Base-by-base conservation (phyloP, 2,329 filamentous ascomycete genomes). In the Plenodomus lindquistii region DNA sequence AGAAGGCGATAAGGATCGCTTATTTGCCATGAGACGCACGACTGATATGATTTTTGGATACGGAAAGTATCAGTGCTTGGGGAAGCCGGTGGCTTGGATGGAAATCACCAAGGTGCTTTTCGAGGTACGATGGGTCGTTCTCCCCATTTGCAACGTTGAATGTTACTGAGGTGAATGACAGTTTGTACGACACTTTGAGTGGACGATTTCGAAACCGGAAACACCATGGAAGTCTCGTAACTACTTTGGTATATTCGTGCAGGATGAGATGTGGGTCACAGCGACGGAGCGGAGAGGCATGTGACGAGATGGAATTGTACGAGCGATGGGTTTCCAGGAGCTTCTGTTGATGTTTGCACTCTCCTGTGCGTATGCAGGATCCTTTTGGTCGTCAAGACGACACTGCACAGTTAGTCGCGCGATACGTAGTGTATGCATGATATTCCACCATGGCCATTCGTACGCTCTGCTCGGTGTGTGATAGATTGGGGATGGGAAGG, bases 61-160 rank as follows among this genome's bases (percentile, higher is more conserved):
- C 43, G 67, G 68, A 0, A 67, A 61, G 48, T 66, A 62, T 27
- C 55, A 63, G 17, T 72, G 68, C 48, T 46, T 72, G 10, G 66
- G 68, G 8, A 62, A 63, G 40, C 50, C 58, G 2, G 60, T 71
- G 15, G 68, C 67, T 4, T 64, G 59, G 57, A 46, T 72, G 42
- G 66, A 72, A 52, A 59, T 69, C 8, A 65, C 57, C 24, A 73
- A 72, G 48, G 56, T 73, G 1, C 63, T 73, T 31, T 71, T 76
- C 3, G 75, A 79, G 71, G 73, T 75, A 39, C n/a, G 51, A 50
- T 11, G 1, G n/a, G 1, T 24, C 3, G n/a, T n/a, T n/a, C n/a
- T n/a, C n/a, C n/a, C n/a, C n/a, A n/a, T n/a, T n/a, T n/a, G n/a
- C n/a, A n/a, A n/a, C n/a, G n/a, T n/a, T n/a, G n/a, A n/a, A n/a